Percentiles rank a stretch among this genome's conserved stretches.
These are phyloP conservation scores for Leccinum longicurvipes DNA, from an alignment of 768 basidiomycete species.

Conservation along the genomic window DNA sequence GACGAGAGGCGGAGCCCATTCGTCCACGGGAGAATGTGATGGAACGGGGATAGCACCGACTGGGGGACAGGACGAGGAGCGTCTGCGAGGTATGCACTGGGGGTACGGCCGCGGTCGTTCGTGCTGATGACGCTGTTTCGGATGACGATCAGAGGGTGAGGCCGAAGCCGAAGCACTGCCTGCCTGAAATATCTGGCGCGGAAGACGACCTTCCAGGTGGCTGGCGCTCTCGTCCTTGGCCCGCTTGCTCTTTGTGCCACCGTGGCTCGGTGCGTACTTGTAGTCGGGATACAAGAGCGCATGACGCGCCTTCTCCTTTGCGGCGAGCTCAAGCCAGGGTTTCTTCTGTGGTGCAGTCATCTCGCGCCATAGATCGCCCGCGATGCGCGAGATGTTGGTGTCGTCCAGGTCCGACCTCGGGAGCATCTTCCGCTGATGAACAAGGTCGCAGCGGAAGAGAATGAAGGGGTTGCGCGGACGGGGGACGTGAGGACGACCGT, in stretches of 20 bases:
- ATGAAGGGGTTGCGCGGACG: slow-evolving; percentile 80
- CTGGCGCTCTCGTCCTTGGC: slow-evolving; percentile 7
- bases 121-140: slow-evolving; percentile 5
- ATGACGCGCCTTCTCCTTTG: slow-evolving; percentile 45
- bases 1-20: slow-evolving; percentile 21
- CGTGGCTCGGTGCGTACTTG: slow-evolving; percentile 36
- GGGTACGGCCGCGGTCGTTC: slow-evolving; percentile 27
- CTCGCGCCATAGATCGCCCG: slow-evolving; percentile 62
- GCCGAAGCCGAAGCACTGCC: background rate
- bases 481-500: slow-evolving; percentile 50
- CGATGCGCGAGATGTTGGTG: slow-evolving; percentile 64
- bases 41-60: slow-evolving; percentile 32
- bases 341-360: slow-evolving; percentile 44
- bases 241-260: slow-evolving; percentile 21
- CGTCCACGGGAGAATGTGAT: slow-evolving; percentile 6
- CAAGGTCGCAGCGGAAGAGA: slow-evolving; percentile 72
- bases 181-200: slow-evolving; percentile 11
- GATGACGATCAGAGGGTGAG: background rate
- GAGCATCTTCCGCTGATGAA: slow-evolving; percentile 57
- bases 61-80: slow-evolving; percentile 44
- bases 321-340: slow-evolving; percentile 53
- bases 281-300: slow-evolving; percentile 41
- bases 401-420: slow-evolving; percentile 58
- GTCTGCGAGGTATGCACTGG: slow-evolving; percentile 23
- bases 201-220: slow-evolving; percentile 6